A percentile compares a stretch with the other conserved stretches of the same genome.
Conservation (phyloP, 495 filamentous ascomycete genomes). For the Cladorrhinum samala region DNA sequence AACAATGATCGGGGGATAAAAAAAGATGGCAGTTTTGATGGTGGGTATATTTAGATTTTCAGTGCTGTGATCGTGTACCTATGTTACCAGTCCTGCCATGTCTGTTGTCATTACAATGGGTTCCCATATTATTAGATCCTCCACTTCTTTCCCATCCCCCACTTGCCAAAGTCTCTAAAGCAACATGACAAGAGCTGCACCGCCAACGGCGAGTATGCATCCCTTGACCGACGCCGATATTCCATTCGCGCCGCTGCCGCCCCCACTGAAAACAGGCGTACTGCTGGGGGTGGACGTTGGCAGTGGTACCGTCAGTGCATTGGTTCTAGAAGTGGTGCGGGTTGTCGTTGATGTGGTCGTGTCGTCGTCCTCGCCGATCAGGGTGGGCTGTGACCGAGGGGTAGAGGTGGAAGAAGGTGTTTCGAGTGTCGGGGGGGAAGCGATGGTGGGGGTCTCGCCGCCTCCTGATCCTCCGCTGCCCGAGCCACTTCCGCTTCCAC, state of each 20-base stretch:
- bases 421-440: too few relatives aligned
- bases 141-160: not conserved
- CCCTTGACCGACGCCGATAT: not conserved
- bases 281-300: not conserved
- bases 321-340: not conserved
- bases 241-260: not conserved
- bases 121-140: too few relatives aligned
- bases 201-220: not conserved
- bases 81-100: too few relatives aligned
- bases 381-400: not conserved
- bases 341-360: too few relatives aligned
- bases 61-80: too few relatives aligned
- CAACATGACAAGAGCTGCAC: not conserved
- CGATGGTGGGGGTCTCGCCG: too few relatives aligned
- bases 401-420: not conserved
- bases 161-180: not conserved
- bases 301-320: not conserved
- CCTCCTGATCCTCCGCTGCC: too few relatives aligned
- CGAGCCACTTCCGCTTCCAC: not conserved
- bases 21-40: too few relatives aligned
- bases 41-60: too few relatives aligned
- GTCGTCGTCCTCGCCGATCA: not conserved
- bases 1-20: too few relatives aligned
- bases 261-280: not conserved
- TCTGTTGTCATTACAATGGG: too few relatives aligned